A percentile compares a stretch with the other conserved stretches of the same genome.
Evolutionary conservation across 2,329 filamentous ascomycete genomes (phyloP).

Genomic region (Fusarium staphyleae): DNA sequence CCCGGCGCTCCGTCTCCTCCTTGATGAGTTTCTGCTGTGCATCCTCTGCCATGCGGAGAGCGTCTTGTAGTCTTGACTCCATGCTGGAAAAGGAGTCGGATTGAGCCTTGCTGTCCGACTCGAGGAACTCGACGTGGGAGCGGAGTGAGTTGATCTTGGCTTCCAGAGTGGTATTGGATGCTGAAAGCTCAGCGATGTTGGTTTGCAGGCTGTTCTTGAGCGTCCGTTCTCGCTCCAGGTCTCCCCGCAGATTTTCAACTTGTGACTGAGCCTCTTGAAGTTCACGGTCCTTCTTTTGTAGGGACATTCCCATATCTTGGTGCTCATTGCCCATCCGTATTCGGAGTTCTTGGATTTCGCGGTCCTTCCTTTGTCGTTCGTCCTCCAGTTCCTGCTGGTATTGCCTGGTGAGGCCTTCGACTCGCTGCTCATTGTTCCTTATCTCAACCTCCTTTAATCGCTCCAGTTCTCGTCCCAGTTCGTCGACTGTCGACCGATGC

Average conservation of each 20-base stretch:
- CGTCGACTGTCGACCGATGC: conserved; percentile 45
- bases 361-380: conserved; percentile 63
- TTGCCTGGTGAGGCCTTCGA: conserved; percentile 69
- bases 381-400: conserved; percentile 71
- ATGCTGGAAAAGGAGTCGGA: conserved; percentile 85
- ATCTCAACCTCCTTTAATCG: conserved; percentile 53
- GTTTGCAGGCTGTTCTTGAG: conserved; percentile 62
- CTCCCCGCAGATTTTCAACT: conserved; percentile 55
- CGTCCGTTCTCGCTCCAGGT: conserved; percentile 68
- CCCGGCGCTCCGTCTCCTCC: conserved; percentile 88
- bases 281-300: conserved; percentile 63
- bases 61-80: conserved; percentile 81
- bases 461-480: conserved; percentile 55
- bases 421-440: conserved; percentile 70
- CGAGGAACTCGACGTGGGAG: conserved; percentile 86
- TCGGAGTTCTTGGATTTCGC: conserved; percentile 72
- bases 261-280: conserved; percentile 56
- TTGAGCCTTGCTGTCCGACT: conserved; percentile 88
- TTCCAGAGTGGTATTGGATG: conserved; percentile 72
- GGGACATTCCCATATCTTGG: conserved; percentile 55
- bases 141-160: conserved; percentile 77
- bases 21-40: conserved; percentile 84
- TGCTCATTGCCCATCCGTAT: conserved; percentile 59
- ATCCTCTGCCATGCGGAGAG: conserved; percentile 71
- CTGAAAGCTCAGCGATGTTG: conserved; percentile 64